A percentile compares a stretch with the other conserved stretches of the same genome.
phyloP scores from a whole-genome alignment of 768 basidiomycete genomes.

The Mycena kentingensis region DNA sequence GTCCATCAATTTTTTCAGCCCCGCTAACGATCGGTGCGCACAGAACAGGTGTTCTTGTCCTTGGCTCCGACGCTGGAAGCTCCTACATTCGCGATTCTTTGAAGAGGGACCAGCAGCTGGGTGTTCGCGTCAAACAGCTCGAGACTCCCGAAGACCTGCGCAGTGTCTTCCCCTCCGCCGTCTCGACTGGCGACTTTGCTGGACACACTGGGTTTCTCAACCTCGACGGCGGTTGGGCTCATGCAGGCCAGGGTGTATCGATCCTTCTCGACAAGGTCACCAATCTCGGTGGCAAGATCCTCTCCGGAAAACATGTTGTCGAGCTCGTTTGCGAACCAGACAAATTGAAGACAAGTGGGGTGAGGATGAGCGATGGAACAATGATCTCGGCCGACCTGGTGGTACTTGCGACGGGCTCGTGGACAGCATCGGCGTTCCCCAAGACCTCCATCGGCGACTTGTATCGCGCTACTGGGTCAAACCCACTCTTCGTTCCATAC shows the following conservation, averaged over 20 bases:
- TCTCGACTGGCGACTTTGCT: slow-evolving; percentile 39
- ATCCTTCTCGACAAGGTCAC: slow-evolving; percentile 56
- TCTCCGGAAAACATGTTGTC: slow-evolving; percentile 59
- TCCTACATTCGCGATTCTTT: slow-evolving; percentile 57
- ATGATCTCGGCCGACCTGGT: slow-evolving; percentile 58
- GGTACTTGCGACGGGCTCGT: slow-evolving; percentile 75
- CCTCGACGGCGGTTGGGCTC: slow-evolving; percentile 81
- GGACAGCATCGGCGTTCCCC: slow-evolving; percentile 83
- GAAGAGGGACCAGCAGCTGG: slow-evolving; percentile 62
- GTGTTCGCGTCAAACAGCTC: slow-evolving; percentile 50
- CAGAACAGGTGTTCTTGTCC: slow-evolving; percentile 71
- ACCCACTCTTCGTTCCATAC: slow-evolving; percentile 13
- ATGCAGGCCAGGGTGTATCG: slow-evolving; percentile 67
- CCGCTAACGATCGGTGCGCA: not conserved
- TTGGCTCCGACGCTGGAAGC: slow-evolving; percentile 39
- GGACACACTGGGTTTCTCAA: slow-evolving; percentile 65
- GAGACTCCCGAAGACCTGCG: slow-evolving; percentile 42
- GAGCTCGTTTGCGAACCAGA: slow-evolving; percentile 40
- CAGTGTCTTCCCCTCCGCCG: slow-evolving; percentile 47
- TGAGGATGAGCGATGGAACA: slow-evolving; percentile 61
- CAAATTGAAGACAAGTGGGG: slow-evolving; percentile 53
- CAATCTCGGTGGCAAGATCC: slow-evolving; percentile 60
- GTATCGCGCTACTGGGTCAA: slow-evolving; percentile 81
- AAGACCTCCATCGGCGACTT: slow-evolving; percentile 49
- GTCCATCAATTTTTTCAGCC: slow-evolving; percentile 19